Percentiles rank a stretch among this genome's conserved stretches.
Conservation (phyloP, 2,329 filamentous ascomycete species). For the Epichloe sp. region DNA sequence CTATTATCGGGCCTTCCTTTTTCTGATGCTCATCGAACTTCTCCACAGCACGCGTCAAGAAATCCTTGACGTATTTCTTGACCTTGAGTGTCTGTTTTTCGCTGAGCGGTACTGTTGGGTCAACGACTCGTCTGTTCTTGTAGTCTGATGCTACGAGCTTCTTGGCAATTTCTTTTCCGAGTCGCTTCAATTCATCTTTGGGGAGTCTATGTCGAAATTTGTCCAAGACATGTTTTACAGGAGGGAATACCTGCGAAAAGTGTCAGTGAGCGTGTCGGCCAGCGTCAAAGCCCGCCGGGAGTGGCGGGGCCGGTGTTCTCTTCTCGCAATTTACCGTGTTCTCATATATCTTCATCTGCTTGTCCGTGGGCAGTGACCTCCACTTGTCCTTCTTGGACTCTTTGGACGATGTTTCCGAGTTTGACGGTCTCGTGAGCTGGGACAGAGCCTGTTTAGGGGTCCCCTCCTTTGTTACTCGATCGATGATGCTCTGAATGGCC, state of each 20-base stretch:
- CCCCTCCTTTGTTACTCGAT: conserved; percentile 62
- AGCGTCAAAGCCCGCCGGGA: no score
- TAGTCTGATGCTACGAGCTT: conserved; percentile 87
- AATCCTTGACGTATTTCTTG: conserved; percentile 72
- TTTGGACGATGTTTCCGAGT: conserved; percentile 34
- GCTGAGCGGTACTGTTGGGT: conserved; percentile 58
- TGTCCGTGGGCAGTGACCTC: conserved; percentile 58
- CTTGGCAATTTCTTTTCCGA: conserved; percentile 60
- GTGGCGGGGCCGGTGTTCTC: neutral
- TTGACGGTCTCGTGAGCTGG: conserved; percentile 48
- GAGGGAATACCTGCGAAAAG: conserved; percentile 55
- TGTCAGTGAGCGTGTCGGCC: neutral
- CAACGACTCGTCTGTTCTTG: conserved; percentile 73
- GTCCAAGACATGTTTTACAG: conserved; percentile 74
- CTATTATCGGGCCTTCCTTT: conserved; percentile 25
- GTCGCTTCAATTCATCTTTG: conserved; percentile 57
- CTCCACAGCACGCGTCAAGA: conserved; percentile 70
- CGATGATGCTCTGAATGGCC: conserved; percentile 70
- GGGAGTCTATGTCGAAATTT: conserved; percentile 80
- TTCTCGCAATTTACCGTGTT: conserved; percentile 56
- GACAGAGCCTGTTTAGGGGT: conserved; percentile 39
- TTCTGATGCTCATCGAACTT: conserved; percentile 61
- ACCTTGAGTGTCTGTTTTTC: conserved; percentile 72
- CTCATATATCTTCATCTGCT: conserved; percentile 91
- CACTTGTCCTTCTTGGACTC: conserved; percentile 58